Evolutionary conservation across 2,329 filamentous ascomycete genomes (phyloP).

Genomic region (Xenosphaeropsis pyriputrescens): DNA sequence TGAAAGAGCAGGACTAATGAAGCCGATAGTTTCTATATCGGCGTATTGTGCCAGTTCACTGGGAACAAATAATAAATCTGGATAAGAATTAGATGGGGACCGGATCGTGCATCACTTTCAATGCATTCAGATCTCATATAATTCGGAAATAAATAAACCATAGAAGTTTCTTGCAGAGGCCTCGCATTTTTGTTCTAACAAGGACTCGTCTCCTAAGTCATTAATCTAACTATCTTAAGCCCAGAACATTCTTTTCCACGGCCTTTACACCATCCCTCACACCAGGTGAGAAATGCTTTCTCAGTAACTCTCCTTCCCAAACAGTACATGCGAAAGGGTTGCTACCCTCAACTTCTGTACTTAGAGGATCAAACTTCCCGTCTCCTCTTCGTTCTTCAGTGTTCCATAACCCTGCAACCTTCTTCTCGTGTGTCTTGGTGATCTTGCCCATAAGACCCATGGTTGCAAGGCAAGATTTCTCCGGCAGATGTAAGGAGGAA

Average conservation of each 20-base stretch:
- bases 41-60: no score
- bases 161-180: no score
- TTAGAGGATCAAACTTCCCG: constrained; percentile 65
- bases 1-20: no score
- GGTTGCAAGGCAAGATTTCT: constrained; percentile 74
- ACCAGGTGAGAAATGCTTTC: constrained; percentile 73
- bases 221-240: constrained; percentile 9
- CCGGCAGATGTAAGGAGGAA: constrained; percentile 69
- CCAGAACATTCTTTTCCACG: constrained; percentile 44
- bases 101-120: no score
- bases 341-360: constrained; percentile 63
- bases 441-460: constrained; percentile 67
- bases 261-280: constrained; percentile 61
- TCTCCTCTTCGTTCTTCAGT: constrained; percentile 90
- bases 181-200: no score
- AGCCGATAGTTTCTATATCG: no score
- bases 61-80: no score
- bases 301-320: constrained; percentile 85
- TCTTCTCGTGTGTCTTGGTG: constrained; percentile 66
- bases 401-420: constrained; percentile 78
- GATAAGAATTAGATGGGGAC: no score
- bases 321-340: constrained; percentile 85
- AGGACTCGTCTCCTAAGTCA: neutral
- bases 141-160: no score
- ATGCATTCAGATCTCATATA: no score